Evolutionary conservation across 1,284 basidiomycete genomes (phyloP).

Genomic region (Waitea zeae): DNA sequence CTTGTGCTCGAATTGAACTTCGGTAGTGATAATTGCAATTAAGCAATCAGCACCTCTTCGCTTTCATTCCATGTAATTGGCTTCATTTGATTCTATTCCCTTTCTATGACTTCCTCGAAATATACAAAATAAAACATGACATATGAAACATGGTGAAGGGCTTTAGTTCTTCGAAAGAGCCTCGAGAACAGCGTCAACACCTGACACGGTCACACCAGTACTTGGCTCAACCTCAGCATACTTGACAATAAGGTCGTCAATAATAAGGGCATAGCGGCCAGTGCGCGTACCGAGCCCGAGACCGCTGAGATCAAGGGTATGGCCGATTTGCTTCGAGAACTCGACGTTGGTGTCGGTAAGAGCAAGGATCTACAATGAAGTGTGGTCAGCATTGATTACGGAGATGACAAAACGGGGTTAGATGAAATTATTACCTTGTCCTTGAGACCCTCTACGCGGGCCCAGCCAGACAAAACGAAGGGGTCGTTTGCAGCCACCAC

Average conservation of each 20-base stretch:
- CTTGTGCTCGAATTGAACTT: too few species aligned
- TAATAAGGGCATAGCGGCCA: constrained; percentile 48
- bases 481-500: constrained; percentile 59
- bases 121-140: too few species aligned
- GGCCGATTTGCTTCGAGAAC: constrained; percentile 50
- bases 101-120: too few species aligned
- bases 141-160: too few species aligned
- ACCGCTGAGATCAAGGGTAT: constrained; percentile 37
- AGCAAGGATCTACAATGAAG: constrained; percentile 35
- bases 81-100: too few species aligned
- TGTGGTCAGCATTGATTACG: constrained; percentile 1
- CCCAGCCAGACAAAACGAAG: constrained; percentile 73
- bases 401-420: constrained; percentile 4
- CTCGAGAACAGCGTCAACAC: constrained; percentile 47
- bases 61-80: too few species aligned
- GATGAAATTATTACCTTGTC: constrained; percentile 34
- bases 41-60: too few species aligned
- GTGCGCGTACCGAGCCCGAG: constrained; percentile 48
- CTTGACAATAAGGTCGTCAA: constrained; percentile 55
- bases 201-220: constrained; percentile 38
- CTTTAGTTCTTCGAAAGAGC: too few species aligned
- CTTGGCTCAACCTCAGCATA: constrained; percentile 36
- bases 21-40: too few species aligned
- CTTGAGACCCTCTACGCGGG: constrained; percentile 43
- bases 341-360: constrained; percentile 47